Evolutionary conservation across 225 moss, liverwort and hornwort genomes (phyloP).

Genomic region (Pseudoscleropodium purum): DNA sequence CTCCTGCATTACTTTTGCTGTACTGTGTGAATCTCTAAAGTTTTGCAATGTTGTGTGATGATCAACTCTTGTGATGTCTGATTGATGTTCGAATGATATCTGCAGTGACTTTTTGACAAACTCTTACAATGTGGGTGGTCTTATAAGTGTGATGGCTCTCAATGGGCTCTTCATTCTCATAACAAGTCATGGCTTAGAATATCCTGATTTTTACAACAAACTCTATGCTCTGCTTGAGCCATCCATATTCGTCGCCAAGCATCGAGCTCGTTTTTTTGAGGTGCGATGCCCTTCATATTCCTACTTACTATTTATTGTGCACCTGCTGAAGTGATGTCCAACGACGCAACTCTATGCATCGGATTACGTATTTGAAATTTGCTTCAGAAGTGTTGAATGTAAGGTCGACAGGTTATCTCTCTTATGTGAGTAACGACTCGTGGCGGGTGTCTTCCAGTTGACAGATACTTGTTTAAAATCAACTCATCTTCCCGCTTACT

Average conservation of each 20-base stretch:
- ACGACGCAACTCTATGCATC: background rate
- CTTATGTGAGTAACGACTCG: background rate
- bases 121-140: slow-evolving; percentile 83
- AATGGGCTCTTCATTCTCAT: slow-evolving; percentile 84
- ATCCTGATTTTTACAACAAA: slow-evolving; percentile 96
- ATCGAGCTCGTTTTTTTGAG: slow-evolving; percentile 98
- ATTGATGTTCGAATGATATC: background rate
- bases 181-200: slow-evolving; percentile 78
- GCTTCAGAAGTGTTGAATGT: background rate
- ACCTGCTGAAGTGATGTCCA: background rate
- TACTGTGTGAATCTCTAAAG: background rate
- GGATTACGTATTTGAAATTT: background rate
- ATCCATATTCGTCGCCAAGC: slow-evolving; percentile 87
- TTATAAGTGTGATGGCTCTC: slow-evolving; percentile 96
- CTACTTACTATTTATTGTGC: background rate
- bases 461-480: slow-evolving; percentile 77
- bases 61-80: background rate
- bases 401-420: background rate
- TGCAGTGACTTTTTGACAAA: slow-evolving; percentile 90
- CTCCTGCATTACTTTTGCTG: background rate
- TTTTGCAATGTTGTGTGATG: background rate
- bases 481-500: slow-evolving; percentile 80
- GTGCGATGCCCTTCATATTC: slow-evolving; percentile 13
- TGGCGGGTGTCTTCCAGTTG: slow-evolving; percentile 47
- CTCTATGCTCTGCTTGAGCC: slow-evolving; percentile 92